A percentile compares a stretch with the other conserved stretches of the same genome.
These are phyloP conservation scores for Aegilops sharonensis DNA, from an alignment of 176 grass and related monocot species.

Conservation along the genomic window DNA sequence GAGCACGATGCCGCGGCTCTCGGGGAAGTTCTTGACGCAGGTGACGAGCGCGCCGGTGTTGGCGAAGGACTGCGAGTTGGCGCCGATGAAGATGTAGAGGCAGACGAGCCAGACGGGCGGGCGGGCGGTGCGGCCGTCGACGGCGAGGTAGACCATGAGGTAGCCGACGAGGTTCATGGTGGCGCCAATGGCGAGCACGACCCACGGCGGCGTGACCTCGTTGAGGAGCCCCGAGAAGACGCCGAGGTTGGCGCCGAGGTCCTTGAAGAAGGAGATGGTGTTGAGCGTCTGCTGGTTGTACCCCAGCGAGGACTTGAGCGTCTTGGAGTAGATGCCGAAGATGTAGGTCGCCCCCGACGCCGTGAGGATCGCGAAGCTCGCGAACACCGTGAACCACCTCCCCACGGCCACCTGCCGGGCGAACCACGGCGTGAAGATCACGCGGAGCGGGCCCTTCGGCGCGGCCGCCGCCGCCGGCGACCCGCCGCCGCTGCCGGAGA, in stretches of 20 bases:
- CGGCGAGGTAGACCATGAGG: constrained; percentile 53
- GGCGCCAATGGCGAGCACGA: constrained; percentile 38
- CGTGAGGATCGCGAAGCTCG: constrained; percentile 72
- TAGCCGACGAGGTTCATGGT: constrained; percentile 43
- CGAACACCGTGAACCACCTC: constrained; percentile 90
- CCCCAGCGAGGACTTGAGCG: constrained; percentile 31
- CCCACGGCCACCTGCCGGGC: constrained; percentile 53
- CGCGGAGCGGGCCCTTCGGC: background rate
- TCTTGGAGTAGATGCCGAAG: constrained; percentile 61
- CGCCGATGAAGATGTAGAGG: constrained; percentile 72
- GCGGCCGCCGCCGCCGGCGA: no score
- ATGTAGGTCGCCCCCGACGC: constrained; percentile 83
- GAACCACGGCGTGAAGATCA: constrained; percentile 44
- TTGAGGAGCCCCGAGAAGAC: constrained; percentile 37
- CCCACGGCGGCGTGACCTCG: constrained; percentile 36
- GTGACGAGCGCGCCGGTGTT: constrained; percentile 80
- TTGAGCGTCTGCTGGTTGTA: constrained; percentile 44
- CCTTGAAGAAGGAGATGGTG: constrained; percentile 52
- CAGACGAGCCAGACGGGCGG: constrained; percentile 57
- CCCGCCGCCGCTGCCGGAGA: no score
- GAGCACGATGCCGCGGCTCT: constrained; percentile 65
- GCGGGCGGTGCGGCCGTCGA: background rate
- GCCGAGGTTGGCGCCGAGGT: constrained; percentile 48
- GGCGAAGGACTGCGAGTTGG: constrained; percentile 87
- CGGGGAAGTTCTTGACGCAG: constrained; percentile 79